Evolutionary conservation across 306 rosid species (phyloP), one percentile per base, ranked within the genome.

Genomic region (Rosa multiflora): DNA sequence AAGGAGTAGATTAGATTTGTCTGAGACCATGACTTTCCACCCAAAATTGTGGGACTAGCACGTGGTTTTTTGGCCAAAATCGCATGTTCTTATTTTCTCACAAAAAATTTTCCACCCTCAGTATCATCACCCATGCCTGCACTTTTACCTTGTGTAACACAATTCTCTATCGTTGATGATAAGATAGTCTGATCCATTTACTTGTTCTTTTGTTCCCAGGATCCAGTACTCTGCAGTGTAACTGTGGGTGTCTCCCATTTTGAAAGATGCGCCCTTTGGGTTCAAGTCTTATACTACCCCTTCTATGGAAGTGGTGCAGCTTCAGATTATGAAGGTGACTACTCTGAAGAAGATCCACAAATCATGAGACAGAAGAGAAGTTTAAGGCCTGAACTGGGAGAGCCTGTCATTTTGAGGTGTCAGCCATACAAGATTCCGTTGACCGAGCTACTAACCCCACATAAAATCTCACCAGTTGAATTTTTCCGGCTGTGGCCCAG

Each of bases 401-500:
- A 95, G 81, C 99, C 98, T 23, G 98, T 93, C 83, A 93, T 95
- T 75, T 83, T 95, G 92, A 91, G 99, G 89, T 93, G 99, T 90
- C 96, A 83, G 51, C 99, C 97, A 35, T 95, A 95, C 87, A 95
- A 93, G 82, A 89, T 95, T 64, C 98, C 99, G 0, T 83, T 95
- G 82, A 93, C 99, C 0, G 99, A 95, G 85, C 94, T 93, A 75
- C 98, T 95, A 76, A 79, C 89, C 82, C 99, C 99, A 0, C 96
- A 93, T 82, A 89, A 89, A 82, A 93, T 95, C 63, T 95, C 99
- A 55, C 99, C 97, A 5, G 99, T 95, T 42, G 99, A 95, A 77
- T 95, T 91, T 80, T 95, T 95, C 83, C 98, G 98, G 53, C 90
- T 95, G 17, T 95, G 99, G 99, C 99, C 98, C 71, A 91, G 99